Conservation (phyloP, 768 basidiomycete genomes). For the Auricularia auricula-judae region DNA sequence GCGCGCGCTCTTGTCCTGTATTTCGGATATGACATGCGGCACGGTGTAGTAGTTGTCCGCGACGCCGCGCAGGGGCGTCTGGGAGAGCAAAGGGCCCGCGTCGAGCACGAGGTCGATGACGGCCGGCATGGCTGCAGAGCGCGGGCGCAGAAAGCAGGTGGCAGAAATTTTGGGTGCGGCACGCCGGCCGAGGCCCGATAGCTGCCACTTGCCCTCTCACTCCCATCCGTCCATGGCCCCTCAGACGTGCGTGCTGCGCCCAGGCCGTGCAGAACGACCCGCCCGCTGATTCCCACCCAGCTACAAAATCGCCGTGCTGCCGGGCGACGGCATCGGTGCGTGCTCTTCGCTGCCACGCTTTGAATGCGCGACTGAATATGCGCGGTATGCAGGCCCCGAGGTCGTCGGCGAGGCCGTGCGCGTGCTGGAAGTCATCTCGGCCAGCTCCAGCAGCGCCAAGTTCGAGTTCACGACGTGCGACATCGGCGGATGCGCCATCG, state of each 20-base stretch:
- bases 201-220: neutral
- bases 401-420: constrained; percentile 78
- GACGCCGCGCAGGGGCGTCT: constrained; percentile 81
- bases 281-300: constrained; percentile 25
- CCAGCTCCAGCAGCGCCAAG: constrained; percentile 35
- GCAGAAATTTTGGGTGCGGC: neutral
- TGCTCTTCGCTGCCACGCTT: too few species aligned
- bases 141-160: neutral
- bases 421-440: constrained; percentile 64
- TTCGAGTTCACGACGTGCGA: constrained; percentile 60
- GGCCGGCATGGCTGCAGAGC: constrained; percentile 19
- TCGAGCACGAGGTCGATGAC: constrained; percentile 84
- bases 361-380: neutral
- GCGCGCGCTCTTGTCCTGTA: constrained; percentile 79
- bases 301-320: constrained; percentile 79
- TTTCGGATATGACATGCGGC: constrained; percentile 80
- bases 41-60: constrained; percentile 80
- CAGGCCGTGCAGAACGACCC: neutral
- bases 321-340: constrained; percentile 96
- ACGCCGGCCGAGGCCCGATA: neutral
- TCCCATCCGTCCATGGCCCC: constrained; percentile 6
- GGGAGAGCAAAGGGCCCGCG: constrained; percentile 83
- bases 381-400: constrained; percentile 58
- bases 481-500: constrained; percentile 92
- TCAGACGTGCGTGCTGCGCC: constrained; percentile 7